Evolutionary conservation across 768 basidiomycete species (phyloP).

Genomic region (Tulasnella sp.): DNA sequence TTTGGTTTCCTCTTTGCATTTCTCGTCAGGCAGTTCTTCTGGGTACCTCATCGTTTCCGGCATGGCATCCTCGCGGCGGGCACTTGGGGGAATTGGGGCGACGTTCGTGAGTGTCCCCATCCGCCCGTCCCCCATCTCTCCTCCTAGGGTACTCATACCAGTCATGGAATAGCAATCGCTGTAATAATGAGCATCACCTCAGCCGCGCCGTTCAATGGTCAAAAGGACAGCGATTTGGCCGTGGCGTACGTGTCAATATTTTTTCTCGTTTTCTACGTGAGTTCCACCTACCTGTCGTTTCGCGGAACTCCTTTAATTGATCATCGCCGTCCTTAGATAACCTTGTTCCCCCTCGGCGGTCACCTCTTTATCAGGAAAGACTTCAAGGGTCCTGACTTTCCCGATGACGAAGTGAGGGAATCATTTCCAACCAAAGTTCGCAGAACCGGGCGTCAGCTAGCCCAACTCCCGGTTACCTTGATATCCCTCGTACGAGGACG

Average conservation of each 20-base stretch:
- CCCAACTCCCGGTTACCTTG: not conserved
- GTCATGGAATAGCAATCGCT: slow-evolving; percentile 51
- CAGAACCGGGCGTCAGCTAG: slow-evolving; percentile 2
- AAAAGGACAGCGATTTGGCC: slow-evolving; percentile 54
- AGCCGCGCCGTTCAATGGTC: slow-evolving; percentile 57
- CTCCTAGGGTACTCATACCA: not conserved
- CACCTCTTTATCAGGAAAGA: slow-evolving; percentile 53
- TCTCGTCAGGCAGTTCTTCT: slow-evolving; percentile 58
- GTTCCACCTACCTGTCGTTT: slow-evolving; percentile 27
- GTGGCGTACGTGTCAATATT: slow-evolving; percentile 65
- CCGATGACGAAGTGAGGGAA: slow-evolving; percentile 52
- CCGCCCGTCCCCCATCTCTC: not conserved
- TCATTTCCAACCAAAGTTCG: slow-evolving; percentile 33
- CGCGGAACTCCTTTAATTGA: not conserved
- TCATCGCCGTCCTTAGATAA: slow-evolving; percentile 43
- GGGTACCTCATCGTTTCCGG: slow-evolving; percentile 73
- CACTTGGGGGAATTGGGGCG: slow-evolving; percentile 64
- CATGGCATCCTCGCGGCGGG: slow-evolving; percentile 67
- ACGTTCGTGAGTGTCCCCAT: slow-evolving; percentile 52
- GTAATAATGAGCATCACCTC: slow-evolving; percentile 62
- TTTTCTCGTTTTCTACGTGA: slow-evolving; percentile 55
- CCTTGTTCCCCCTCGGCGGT: slow-evolving; percentile 62
- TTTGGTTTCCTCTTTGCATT: slow-evolving; percentile 54
- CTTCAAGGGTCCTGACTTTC: slow-evolving; percentile 59
- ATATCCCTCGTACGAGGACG: not conserved